phyloP scores from a whole-genome alignment of 2,329 filamentous ascomycete species.

The Sporothrix curviconia region DNA sequence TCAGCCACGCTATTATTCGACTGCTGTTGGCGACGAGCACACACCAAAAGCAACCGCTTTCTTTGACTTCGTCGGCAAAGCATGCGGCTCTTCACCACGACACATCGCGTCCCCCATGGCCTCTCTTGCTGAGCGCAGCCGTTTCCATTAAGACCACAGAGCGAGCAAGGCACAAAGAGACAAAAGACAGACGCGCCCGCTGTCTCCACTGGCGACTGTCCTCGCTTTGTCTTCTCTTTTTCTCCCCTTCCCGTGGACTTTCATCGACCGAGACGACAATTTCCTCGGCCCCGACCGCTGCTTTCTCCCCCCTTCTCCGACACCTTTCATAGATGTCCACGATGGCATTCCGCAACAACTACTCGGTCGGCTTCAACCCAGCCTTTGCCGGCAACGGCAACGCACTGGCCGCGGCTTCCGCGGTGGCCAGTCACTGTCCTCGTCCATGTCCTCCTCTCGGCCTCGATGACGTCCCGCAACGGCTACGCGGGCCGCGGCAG shows the following conservation, averaged over 20 bases:
- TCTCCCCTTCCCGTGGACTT: background rate
- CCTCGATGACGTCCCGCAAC: conserved; percentile 57
- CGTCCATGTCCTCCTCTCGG: conserved; percentile 52
- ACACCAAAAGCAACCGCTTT: background rate
- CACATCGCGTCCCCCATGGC: conserved; percentile 11
- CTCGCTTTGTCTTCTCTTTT: background rate
- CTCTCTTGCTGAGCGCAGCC: background rate
- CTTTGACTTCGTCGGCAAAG: too few species aligned
- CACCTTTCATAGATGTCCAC: conserved; percentile 7
- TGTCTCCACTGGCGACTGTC: background rate
- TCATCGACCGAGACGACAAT: background rate
- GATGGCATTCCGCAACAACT: conserved; percentile 41
- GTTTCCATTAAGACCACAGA: conserved; percentile 4
- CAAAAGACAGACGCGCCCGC: background rate
- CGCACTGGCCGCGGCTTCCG: conserved; percentile 4
- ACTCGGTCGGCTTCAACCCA: conserved; percentile 40
- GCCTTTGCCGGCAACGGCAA: conserved; percentile 37
- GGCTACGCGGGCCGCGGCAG: conserved; percentile 25
- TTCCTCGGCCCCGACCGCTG: background rate
- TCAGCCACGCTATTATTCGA: conserved; percentile 10
- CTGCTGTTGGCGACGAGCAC: background rate
- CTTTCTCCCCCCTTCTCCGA: background rate
- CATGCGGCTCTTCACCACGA: conserved; percentile 3
- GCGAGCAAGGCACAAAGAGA: background rate
- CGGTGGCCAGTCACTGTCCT: conserved; percentile 38